Evolutionary conservation across 305 asterid genomes (phyloP).

Genomic region (Fraxinus ornus): DNA sequence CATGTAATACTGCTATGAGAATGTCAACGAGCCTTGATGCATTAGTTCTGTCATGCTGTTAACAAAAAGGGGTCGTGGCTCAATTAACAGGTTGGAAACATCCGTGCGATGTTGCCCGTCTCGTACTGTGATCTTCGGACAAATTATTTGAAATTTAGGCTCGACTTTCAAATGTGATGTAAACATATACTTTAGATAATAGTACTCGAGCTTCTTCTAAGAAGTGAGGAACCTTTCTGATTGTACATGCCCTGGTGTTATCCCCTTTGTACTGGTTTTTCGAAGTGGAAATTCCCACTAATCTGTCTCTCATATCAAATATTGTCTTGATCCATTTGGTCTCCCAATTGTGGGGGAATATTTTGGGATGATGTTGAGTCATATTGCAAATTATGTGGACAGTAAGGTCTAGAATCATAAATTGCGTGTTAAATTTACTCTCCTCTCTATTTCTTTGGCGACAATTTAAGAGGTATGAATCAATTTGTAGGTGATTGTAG

Average conservation of each 20-base stretch:
- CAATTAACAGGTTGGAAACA: neutral
- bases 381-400: neutral
- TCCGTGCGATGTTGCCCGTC: neutral
- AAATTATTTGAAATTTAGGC: neutral
- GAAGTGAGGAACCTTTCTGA: neutral
- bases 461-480: neutral
- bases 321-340: neutral
- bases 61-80: neutral
- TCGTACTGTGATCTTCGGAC: neutral
- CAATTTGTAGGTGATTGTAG: neutral
- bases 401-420: neutral
- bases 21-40: constrained; percentile 11
- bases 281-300: neutral
- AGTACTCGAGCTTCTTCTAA: neutral
- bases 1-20: constrained; percentile 11
- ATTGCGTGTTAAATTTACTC: neutral
- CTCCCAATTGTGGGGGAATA: neutral
- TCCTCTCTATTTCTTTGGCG: neutral
- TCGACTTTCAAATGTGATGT: neutral
- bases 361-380: neutral
- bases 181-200: neutral
- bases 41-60: neutral
- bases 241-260: neutral
- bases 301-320: neutral
- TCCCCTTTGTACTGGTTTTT: neutral